Conservation (phyloP, 768 basidiomycete species). For the Amanita inopinata region DNA sequence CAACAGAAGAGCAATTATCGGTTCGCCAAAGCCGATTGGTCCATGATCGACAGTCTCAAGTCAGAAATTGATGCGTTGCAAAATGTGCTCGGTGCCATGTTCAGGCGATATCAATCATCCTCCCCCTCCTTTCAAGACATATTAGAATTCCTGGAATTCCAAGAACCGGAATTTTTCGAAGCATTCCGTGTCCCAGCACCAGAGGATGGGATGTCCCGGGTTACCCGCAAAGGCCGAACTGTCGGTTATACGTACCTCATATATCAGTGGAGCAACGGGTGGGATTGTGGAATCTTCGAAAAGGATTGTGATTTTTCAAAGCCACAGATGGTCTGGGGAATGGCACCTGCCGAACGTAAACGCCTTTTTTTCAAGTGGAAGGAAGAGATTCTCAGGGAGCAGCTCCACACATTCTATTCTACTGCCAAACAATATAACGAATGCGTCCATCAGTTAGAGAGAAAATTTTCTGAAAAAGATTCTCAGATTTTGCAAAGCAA, state of each 20-base stretch:
- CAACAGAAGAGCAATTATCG: conserved; percentile 23
- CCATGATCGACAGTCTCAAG: conserved; percentile 31
- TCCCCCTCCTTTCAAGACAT: conserved; percentile 21
- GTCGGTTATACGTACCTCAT: conserved; percentile 33
- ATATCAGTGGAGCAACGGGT: conserved; percentile 34
- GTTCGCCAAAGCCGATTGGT: conserved; percentile 27
- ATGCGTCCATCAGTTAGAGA: conserved; percentile 24
- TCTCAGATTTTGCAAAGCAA: conserved; percentile 30
- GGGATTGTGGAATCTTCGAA: conserved; percentile 33
- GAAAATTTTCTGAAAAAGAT: conserved; percentile 25
- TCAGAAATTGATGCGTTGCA: conserved; percentile 9
- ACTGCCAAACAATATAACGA: conserved; percentile 30
- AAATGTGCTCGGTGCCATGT: conserved; percentile 19
- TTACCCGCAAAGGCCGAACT: conserved; percentile 29
- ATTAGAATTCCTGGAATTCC: conserved; percentile 41
- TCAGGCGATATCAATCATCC: conserved; percentile 18
- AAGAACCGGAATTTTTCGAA: conserved; percentile 32
- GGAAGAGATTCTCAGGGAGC: conserved; percentile 22
- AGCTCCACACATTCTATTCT: conserved; percentile 24
- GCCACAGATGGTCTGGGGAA: conserved; percentile 26
- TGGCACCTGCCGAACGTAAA: conserved; percentile 20
- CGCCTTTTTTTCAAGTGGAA: conserved; percentile 24
- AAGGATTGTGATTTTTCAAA: conserved; percentile 20
- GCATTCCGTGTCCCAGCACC: conserved; percentile 34
- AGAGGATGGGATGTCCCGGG: conserved; percentile 33